phyloP scores from a whole-genome alignment of 169 alveolate species.

The Theileria sp. region DNA sequence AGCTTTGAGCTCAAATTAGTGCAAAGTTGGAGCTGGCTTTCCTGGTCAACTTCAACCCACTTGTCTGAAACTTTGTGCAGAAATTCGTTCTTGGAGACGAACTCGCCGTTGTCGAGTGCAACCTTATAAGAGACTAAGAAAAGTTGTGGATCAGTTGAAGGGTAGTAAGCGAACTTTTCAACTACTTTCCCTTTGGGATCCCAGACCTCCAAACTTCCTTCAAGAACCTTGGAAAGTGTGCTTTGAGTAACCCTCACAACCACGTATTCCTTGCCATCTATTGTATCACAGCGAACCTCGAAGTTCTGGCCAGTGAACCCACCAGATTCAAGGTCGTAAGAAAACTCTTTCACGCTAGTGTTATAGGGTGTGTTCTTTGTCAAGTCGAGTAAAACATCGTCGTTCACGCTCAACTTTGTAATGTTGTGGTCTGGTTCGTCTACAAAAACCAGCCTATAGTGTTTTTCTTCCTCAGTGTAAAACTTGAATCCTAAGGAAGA shows the following conservation, averaged over 20 bases:
- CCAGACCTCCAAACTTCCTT: slow-evolving; percentile 4
- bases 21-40: neutral
- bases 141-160: neutral
- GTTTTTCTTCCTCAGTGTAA: slow-evolving; percentile 1
- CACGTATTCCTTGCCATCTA: neutral
- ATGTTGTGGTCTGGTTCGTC: neutral
- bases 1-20: neutral
- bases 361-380: neutral
- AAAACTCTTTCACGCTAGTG: neutral
- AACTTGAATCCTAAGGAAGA: neutral
- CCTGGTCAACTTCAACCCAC: slow-evolving; percentile 1
- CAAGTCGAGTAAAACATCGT: neutral
- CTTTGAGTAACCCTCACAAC: neutral
- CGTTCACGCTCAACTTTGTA: neutral
- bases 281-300: neutral
- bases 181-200: neutral
- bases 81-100: neutral
- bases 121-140: neutral
- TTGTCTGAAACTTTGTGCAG: neutral
- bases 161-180: neutral
- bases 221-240: neutral
- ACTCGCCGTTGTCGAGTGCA: neutral
- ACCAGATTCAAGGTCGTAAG: neutral
- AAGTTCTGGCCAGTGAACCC: neutral
- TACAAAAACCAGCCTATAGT: neutral